Evolutionary conservation across 2,329 filamentous ascomycete species (phyloP), one percentile per base, ranked within the genome.

Genomic region (Fusarium pilosicola): DNA sequence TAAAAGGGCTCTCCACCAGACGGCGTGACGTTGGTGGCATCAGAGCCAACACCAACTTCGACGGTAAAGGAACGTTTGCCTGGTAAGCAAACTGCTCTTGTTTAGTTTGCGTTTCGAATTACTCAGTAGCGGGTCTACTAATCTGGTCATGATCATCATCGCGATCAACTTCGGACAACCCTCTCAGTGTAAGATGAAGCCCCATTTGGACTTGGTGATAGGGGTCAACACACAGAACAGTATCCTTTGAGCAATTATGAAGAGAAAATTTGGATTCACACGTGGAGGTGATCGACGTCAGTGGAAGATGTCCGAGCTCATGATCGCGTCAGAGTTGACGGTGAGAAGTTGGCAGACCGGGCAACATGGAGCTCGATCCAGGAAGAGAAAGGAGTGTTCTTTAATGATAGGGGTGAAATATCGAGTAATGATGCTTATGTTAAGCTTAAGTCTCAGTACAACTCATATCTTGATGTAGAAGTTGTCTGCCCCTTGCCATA

Each of bases 1-100:
- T 54, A 56, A 66, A 24, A 38, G 26, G 24, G 14, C 66, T 36
- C 49, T 39, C 30, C 41, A 58, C 54, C 28, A 28, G 38, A 44
- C 41, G 52, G 45, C 46, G 51, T 55, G 45, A 65, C 48, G 60
- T 48, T 58, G 65, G 58, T 63, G 52, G 65, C 59, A 56, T 41
- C 26, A 55, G 12, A 42, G 36, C 48, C 45, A 49, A 66, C 38
- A 26, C 30, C 26, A 48, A 38, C 49, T 28, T 58, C 10, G 28
- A 26, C 36, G 26, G 26, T 20, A 24, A 38, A 39, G 34, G 42
- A 68, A 44, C 41, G 34, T 55, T 68, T 68, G 30, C 13, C 5
- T 24, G 18, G 39, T 62, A 39, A 17, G 12, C 28, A 42, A 49
- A 24, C 48, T 68, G 5, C 10, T 26, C 8, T 6, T 49, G 2